phyloP scores from a whole-genome alignment of 306 rosid genomes.

The Purshia tridentata region DNA sequence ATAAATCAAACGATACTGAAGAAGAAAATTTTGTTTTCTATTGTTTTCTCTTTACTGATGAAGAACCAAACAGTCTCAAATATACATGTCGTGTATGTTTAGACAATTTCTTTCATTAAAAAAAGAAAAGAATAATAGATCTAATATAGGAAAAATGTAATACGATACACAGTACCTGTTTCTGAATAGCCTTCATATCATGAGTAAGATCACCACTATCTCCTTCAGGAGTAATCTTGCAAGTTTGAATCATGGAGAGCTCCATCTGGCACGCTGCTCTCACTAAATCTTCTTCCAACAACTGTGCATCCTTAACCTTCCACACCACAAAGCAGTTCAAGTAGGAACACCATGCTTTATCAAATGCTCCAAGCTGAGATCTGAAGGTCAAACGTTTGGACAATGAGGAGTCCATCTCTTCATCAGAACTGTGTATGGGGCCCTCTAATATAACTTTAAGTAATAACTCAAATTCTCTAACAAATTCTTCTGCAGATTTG shows the following conservation, averaged over 20 bases:
- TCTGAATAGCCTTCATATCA: conserved; percentile 90
- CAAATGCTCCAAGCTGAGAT: conserved; percentile 80
- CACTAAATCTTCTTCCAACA: conserved; percentile 85
- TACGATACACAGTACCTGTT: conserved; percentile 55
- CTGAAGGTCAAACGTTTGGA: conserved; percentile 66
- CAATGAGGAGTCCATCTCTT: conserved; percentile 44
- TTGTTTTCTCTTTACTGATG: background rate
- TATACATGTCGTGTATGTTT: background rate
- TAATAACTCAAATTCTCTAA: conserved; percentile 63
- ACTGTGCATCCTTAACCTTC: conserved; percentile 91
- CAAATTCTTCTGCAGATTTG: conserved; percentile 73
- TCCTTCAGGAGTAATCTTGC: conserved; percentile 77
- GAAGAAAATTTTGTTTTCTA: background rate
- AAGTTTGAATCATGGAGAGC: conserved; percentile 91
- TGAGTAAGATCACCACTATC: conserved; percentile 56
- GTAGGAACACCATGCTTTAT: conserved; percentile 95
- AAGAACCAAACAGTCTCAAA: background rate
- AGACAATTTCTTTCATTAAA: too few species aligned
- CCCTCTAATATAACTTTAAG: conserved; percentile 69
- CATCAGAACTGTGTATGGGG: conserved; percentile 59
- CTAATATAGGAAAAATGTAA: background rate
- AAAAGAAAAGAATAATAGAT: background rate
- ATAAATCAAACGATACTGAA: background rate
- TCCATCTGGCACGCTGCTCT: conserved; percentile 98
- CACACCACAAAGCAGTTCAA: conserved; percentile 80